A percentile compares a stretch with the other conserved stretches of the same genome.
phyloP scores from a whole-genome alignment of 257 asterid species.

The Rubia yunnanensis region DNA sequence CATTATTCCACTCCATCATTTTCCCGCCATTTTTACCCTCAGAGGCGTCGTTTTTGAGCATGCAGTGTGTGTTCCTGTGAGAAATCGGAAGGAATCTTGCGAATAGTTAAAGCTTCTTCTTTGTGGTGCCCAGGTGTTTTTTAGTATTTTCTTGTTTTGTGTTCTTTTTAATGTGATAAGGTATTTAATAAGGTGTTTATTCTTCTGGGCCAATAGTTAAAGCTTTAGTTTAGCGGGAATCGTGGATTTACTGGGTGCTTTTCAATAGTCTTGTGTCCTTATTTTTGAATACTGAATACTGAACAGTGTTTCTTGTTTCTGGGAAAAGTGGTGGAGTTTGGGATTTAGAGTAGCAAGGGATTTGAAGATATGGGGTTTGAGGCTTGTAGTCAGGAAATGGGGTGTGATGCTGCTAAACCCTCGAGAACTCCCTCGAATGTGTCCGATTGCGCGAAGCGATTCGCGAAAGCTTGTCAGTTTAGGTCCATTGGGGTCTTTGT shows the following conservation, averaged over 20 bases:
- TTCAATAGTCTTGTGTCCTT: conserved; percentile 17
- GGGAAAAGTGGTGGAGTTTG: neutral
- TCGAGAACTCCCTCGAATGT: conserved; percentile 41
- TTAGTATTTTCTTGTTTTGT: neutral
- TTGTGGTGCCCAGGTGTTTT: neutral
- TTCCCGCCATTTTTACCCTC: neutral
- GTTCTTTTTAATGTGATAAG: neutral
- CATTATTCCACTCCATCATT: neutral
- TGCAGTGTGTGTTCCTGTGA: neutral
- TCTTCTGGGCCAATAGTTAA: conserved; percentile 16
- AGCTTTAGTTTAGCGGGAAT: conserved; percentile 30
- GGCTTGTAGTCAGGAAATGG: conserved; percentile 29
- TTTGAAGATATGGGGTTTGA: conserved; percentile 3
- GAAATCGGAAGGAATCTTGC: conserved; percentile 4
- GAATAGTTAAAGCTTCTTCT: neutral
- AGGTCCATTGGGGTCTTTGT: conserved; percentile 75
- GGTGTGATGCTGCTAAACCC: conserved; percentile 44
- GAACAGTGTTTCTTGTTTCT: conserved; percentile 1
- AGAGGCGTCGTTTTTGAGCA: neutral
- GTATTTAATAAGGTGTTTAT: too few species aligned
- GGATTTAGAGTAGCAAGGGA: neutral
- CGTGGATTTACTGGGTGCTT: conserved; percentile 26
- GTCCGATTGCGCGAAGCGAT: conserved; percentile 38
- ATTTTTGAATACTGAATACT: conserved; percentile 9
- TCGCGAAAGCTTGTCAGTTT: conserved; percentile 40